Conservation (phyloP, 2,329 filamentous ascomycete species). For the Trichoderma pleuroti region DNA sequence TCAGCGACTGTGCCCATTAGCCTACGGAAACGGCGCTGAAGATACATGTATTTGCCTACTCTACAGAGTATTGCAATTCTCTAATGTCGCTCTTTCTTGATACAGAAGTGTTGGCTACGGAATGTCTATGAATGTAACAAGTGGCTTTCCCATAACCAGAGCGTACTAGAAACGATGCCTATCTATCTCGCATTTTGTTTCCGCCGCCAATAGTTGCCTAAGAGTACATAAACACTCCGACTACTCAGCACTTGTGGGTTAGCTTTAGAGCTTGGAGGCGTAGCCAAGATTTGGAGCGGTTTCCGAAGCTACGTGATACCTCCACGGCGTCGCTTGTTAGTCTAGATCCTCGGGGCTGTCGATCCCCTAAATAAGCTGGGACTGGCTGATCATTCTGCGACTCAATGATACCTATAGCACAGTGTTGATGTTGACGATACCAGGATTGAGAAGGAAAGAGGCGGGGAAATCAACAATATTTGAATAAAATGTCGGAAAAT, state of each 20-base stretch:
- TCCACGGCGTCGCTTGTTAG: background rate
- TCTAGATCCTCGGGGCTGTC: background rate
- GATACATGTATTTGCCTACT: background rate
- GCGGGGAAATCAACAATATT: background rate
- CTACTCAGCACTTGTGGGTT: background rate
- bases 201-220: background rate
- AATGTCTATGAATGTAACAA: too few relatives aligned
- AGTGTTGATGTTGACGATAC: background rate
- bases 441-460: background rate
- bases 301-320: background rate
- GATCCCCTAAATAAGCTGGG: background rate
- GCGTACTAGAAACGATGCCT: background rate
- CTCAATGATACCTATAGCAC: background rate
- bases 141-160: background rate
- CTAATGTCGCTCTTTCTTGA: background rate
- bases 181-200: background rate
- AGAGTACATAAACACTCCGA: background rate
- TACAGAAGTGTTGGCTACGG: background rate
- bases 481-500: background rate
- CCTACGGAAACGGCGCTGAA: too few relatives aligned
- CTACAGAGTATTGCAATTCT: background rate
- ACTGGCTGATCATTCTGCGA: background rate
- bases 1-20: background rate
- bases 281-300: background rate
- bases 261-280: background rate